Evolutionary conservation across 805 yeast genomes (phyloP).

Genomic region (Candida boidinii): DNA sequence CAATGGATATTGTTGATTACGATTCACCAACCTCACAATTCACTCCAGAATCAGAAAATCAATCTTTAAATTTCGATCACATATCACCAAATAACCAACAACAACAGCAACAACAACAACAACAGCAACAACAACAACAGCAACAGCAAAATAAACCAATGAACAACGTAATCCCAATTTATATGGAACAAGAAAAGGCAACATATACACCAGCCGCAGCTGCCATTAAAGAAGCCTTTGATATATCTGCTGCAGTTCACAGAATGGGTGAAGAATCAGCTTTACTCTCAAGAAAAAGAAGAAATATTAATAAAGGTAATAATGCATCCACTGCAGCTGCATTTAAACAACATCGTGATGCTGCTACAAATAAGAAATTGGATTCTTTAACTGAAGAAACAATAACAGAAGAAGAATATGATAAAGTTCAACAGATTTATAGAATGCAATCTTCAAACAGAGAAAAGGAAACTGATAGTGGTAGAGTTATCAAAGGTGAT

Average conservation of each 20-base stretch:
- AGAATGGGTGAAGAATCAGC: constrained; percentile 46
- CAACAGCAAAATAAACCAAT: constrained; percentile 3
- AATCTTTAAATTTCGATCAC: neutral
- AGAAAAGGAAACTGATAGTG: constrained; percentile 11
- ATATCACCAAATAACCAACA: constrained; percentile 6
- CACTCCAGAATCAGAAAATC: neutral
- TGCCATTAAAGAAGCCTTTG: constrained; percentile 53
- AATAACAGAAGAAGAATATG: constrained; percentile 7
- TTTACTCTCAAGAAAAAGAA: constrained; percentile 1
- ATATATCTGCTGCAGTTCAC: constrained; percentile 52
- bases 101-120: constrained; percentile 4
- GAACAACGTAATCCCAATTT: neutral
- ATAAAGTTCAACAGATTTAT: constrained; percentile 7
- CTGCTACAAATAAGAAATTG: constrained; percentile 3
- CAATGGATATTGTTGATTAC: neutral
- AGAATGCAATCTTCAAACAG: neutral
- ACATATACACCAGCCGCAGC: constrained; percentile 47
- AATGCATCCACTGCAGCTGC: too few relatives aligned
- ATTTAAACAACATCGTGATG: neutral
- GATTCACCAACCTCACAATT: neutral
- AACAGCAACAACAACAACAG: constrained; percentile 1
- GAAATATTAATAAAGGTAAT: neutral
- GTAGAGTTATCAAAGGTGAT: constrained; percentile 9
- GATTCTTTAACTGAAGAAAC: constrained; percentile 13
- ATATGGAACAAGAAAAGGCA: neutral